Base-by-base conservation (phyloP, 208 protist species). In the Sergeia podlipaevii region DNA sequence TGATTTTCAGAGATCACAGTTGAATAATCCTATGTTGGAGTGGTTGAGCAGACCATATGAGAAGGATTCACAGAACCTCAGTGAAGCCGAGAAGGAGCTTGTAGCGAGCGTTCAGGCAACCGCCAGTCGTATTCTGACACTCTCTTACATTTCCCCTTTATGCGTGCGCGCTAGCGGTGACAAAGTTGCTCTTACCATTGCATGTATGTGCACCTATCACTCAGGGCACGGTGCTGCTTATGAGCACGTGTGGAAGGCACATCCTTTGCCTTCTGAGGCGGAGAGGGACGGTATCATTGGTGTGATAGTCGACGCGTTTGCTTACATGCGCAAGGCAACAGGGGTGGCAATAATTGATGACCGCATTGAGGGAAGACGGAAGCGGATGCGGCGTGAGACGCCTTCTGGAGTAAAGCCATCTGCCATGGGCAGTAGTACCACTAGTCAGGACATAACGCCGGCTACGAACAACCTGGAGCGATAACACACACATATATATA, bases 1-100 rank as follows among this genome's bases (percentile, higher is more conserved):
- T 59, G 75, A 89, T 38, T 91, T 91, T 65, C 81, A 91, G 34
- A 66, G 77, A 10, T 72, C 68, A n/a, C 81, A 88, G 38, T 76
- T 80, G 17, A 61, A 80, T 23, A 63, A 57, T 2, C 60, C 67
- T 4, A 80, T 77, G 20, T 42, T 78, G 46, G 60, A 62, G n/a
- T 39, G 77, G 15, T 41, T 95, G 23, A 60, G 64, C 37, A 65
- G 42, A 11, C 48, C 65, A 3, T n/a, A 48, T 4, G 46, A 39
- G 5, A 44, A 50, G 20, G 37, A 43, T 2, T 10, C 49, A 10
- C 15, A 54, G 4, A 1, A 7, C 3, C 50, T 37, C 17, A 21
- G 21, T 2, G 47, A 52, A 58, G 42, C 65, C 53, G 41, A 47
- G 20, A 37, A 60, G 7, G 38, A 47, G 8, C 42, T 38, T n/a